These are phyloP conservation scores for Pholiota microspora DNA, from an alignment of 768 basidiomycete species.

Conservation along the genomic window DNA sequence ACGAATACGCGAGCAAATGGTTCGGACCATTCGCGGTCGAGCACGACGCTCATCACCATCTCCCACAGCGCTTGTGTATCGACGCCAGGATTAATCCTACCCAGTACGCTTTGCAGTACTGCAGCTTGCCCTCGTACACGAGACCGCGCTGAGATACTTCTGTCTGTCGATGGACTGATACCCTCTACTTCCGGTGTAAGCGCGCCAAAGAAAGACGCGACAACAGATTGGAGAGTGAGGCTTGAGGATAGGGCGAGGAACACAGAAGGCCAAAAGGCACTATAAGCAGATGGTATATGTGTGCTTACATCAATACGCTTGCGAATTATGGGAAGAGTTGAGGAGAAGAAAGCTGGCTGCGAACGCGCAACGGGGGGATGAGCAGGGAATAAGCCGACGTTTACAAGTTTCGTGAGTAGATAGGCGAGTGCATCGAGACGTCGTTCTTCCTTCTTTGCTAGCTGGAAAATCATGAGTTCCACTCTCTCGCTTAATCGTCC, in stretches of 20 bases:
- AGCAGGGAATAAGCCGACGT: conserved; percentile 63
- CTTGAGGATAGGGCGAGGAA: conserved; percentile 48
- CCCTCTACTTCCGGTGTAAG: conserved; percentile 24
- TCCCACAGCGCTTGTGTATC: conserved; percentile 53
- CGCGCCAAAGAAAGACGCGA: conserved; percentile 58
- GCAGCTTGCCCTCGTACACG: conserved; percentile 49
- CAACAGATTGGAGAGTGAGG: conserved; percentile 51
- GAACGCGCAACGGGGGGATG: conserved; percentile 48
- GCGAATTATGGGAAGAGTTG: conserved; percentile 49
- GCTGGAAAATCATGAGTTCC: conserved; percentile 48
- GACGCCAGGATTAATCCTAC: conserved; percentile 32
- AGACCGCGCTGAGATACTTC: conserved; percentile 20
- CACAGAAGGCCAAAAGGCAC: conserved; percentile 42
- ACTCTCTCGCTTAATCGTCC: conserved; percentile 48
- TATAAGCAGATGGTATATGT: conserved; percentile 36
- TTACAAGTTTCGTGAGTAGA: conserved; percentile 65
- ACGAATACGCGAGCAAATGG: conserved; percentile 61
- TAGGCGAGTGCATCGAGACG: conserved; percentile 37
- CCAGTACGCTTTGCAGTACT: conserved; percentile 54
- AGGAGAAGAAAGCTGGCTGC: conserved; percentile 70
- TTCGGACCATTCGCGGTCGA: conserved; percentile 56
- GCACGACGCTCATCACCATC: conserved; percentile 41
- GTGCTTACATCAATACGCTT: conserved; percentile 11
- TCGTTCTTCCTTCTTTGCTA: conserved; percentile 26
- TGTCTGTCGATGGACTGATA: conserved; percentile 26